phyloP scores from a whole-genome alignment of 1,284 basidiomycete species.

The Ceratobasidium sp. region DNA sequence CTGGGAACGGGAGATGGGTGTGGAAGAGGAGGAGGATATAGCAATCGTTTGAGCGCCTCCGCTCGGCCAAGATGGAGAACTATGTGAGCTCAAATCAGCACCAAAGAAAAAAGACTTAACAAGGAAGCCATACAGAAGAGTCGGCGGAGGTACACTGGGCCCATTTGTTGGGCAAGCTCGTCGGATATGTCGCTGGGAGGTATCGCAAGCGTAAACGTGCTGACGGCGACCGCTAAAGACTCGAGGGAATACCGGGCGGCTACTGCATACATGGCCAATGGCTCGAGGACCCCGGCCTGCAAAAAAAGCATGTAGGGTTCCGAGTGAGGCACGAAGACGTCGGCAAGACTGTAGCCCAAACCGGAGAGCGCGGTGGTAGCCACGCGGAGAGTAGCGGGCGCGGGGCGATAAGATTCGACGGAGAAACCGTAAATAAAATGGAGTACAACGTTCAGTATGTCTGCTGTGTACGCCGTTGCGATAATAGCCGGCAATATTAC shows the following conservation, averaged over 20 bases:
- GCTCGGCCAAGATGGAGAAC: conserved; percentile 64
- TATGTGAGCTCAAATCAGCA: not conserved
- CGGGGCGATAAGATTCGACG: conserved; percentile 42
- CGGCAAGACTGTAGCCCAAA: conserved; percentile 39
- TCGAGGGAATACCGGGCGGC: conserved; percentile 67
- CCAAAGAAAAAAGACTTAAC: not conserved
- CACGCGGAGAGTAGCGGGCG: conserved; percentile 36
- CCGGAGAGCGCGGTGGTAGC: conserved; percentile 30
- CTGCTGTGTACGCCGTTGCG: conserved; percentile 27
- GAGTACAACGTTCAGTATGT: conserved; percentile 47
- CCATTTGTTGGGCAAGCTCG: conserved; percentile 67
- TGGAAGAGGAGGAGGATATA: conserved; percentile 60
- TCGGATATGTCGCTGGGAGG: conserved; percentile 67
- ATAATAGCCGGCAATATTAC: conserved; percentile 1
- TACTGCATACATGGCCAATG: conserved; percentile 68
- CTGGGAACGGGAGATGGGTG: not conserved
- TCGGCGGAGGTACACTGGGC: conserved; percentile 68
- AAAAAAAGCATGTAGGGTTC: conserved; percentile 45
- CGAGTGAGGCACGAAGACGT: conserved; percentile 25
- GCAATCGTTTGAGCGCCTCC: conserved; percentile 60
- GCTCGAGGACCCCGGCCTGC: conserved; percentile 63
- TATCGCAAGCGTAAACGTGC: conserved; percentile 69
- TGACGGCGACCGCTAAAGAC: conserved; percentile 68
- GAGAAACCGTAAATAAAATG: conserved; percentile 47
- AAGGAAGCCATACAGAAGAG: conserved; percentile 61